Evolutionary conservation across 495 filamentous ascomycete genomes (phyloP).

Genomic region (Parathielavia hyrcaniae): DNA sequence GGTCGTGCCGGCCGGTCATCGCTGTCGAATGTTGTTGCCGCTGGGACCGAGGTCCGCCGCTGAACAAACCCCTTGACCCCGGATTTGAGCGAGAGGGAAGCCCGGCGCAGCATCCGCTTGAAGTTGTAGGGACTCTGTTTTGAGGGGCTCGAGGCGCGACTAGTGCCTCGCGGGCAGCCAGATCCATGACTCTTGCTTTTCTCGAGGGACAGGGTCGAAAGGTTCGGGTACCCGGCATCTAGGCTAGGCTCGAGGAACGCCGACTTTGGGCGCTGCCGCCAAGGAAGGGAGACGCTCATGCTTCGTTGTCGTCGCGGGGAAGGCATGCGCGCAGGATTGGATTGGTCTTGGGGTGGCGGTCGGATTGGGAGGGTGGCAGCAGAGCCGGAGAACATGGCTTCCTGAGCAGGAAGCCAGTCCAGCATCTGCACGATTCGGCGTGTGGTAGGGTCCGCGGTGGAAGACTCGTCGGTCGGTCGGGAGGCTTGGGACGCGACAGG

Average conservation of each 20-base stretch:
- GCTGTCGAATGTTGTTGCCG: slow-evolving; percentile 25
- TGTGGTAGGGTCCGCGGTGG: slow-evolving; percentile 11
- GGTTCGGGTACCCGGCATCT: slow-evolving; percentile 15
- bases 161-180: slow-evolving; percentile 16
- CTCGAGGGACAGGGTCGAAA: slow-evolving; percentile 26
- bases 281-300: slow-evolving; percentile 36
- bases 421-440: slow-evolving; percentile 33
- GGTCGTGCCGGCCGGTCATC: slow-evolving; percentile 28
- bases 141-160: slow-evolving; percentile 14
- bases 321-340: slow-evolving; percentile 4
- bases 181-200: slow-evolving; percentile 32
- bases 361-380: slow-evolving; percentile 1
- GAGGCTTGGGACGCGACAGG: slow-evolving; percentile 8
- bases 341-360: slow-evolving; percentile 14
- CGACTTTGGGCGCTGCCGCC: slow-evolving; percentile 34
- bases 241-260: slow-evolving; percentile 19
- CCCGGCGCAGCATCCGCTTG: slow-evolving; percentile 44
- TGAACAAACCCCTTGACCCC: slow-evolving; percentile 41
- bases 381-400: slow-evolving; percentile 25
- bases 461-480: neutral
- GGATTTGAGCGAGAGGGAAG: slow-evolving; percentile 42
- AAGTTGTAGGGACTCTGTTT: slow-evolving; percentile 28
- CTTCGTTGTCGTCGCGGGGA: slow-evolving; percentile 29
- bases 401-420: slow-evolving; percentile 33
- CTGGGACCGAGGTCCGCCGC: slow-evolving; percentile 43